A percentile compares a stretch with the other conserved stretches of the same genome.
Evolutionary conservation across 768 basidiomycete species (phyloP).

Genomic region (Gymnopilus dilepis): DNA sequence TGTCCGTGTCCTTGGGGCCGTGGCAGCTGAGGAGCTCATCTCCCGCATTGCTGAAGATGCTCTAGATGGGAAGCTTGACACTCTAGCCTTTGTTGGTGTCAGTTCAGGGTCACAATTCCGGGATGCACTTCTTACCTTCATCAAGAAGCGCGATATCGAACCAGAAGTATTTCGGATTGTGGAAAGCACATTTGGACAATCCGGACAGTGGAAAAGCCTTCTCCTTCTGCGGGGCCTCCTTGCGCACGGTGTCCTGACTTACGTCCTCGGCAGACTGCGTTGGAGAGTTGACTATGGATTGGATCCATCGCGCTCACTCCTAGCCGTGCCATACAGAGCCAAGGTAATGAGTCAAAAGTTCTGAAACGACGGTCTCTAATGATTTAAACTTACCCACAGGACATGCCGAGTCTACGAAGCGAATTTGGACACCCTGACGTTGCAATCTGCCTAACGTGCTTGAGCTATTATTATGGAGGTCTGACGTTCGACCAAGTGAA

Average conservation of each 20-base stretch:
- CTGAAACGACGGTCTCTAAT: no score
- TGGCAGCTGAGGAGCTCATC: conserved; percentile 13
- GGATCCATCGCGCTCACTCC: conserved; percentile 43
- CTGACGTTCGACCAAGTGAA: conserved; percentile 43
- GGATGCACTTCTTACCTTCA: conserved; percentile 7
- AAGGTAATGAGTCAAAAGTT: no score
- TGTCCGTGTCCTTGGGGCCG: conserved; percentile 19
- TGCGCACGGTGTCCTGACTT: conserved; percentile 43
- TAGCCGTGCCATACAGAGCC: conserved; percentile 60
- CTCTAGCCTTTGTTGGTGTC: conserved; percentile 18
- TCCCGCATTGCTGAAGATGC: conserved; percentile 12
- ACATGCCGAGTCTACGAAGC: conserved; percentile 47
- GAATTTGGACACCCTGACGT: conserved; percentile 62
- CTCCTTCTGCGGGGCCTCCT: conserved; percentile 53
- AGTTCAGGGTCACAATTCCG: conserved; percentile 12
- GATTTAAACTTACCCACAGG: conserved; percentile 28
- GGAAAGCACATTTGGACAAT: conserved; percentile 19
- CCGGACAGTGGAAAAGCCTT: conserved; percentile 39
- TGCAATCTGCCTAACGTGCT: conserved; percentile 47
- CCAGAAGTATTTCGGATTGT: conserved; percentile 1
- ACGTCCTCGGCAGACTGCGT: conserved; percentile 41
- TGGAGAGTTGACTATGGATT: conserved; percentile 62
- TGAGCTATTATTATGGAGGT: conserved; percentile 56
- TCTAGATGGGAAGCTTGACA: conserved; percentile 18
- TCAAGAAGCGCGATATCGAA: neutral